Evolutionary conservation across 2,329 filamentous ascomycete genomes (phyloP).

Genomic region (Colletotrichum scovillei): DNA sequence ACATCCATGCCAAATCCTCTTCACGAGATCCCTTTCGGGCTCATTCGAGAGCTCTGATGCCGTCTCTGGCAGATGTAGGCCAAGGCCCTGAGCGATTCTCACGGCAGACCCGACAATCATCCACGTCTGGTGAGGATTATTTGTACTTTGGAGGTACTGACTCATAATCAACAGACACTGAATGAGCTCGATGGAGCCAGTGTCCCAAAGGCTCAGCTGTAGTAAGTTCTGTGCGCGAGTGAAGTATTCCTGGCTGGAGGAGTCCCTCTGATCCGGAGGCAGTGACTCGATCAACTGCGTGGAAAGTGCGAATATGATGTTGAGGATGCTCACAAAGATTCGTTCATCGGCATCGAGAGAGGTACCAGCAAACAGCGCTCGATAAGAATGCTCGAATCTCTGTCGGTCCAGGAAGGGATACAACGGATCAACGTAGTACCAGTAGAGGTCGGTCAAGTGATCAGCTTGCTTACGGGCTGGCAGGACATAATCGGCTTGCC

Average conservation of each 20-base stretch:
- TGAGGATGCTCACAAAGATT: constrained; percentile 56
- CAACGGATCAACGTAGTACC: constrained; percentile 57
- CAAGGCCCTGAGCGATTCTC: constrained; percentile 58
- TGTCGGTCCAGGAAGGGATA: constrained; percentile 57
- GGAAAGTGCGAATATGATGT: constrained; percentile 58
- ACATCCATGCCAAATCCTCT: constrained; percentile 51
- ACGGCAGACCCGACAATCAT: constrained; percentile 59
- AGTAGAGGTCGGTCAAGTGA: constrained; percentile 56
- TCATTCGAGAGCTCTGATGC: constrained; percentile 33
- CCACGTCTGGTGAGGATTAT: constrained; percentile 60
- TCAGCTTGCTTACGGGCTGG: constrained; percentile 58
- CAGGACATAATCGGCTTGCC: constrained; percentile 49
- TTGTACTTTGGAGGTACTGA: constrained; percentile 61
- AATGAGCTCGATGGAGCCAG: constrained; percentile 55
- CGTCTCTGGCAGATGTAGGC: constrained; percentile 55
- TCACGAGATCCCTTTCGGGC: constrained; percentile 41
- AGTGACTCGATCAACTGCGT: constrained; percentile 56
- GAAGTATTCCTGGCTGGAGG: constrained; percentile 54
- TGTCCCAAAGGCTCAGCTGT: constrained; percentile 54
- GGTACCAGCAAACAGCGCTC: constrained; percentile 52
- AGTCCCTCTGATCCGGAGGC: constrained; percentile 51
- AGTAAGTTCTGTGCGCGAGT: constrained; percentile 54
- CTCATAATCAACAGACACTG: constrained; percentile 59
- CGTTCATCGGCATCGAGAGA: constrained; percentile 50
- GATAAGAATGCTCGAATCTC: constrained; percentile 51